Conservation (phyloP, 2,329 filamentous ascomycete species). For the Hyphodiscus sp. region DNA sequence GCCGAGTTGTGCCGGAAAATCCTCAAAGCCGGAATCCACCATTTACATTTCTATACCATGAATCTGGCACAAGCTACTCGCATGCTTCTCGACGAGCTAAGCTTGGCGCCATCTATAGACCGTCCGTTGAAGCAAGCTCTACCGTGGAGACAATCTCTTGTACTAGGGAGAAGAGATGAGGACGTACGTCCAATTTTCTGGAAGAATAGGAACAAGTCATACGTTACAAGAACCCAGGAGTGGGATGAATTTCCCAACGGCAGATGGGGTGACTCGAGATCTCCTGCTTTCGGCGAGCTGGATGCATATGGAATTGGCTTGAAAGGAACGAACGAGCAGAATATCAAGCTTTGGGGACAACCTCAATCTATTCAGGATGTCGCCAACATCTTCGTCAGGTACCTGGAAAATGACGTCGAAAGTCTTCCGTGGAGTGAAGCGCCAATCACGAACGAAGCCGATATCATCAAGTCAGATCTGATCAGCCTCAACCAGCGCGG, state of each 20-base stretch:
- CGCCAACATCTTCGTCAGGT: constrained; percentile 75
- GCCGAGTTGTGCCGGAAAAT: constrained; percentile 86
- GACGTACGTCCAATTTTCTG: constrained; percentile 98
- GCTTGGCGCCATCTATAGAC: constrained; percentile 69
- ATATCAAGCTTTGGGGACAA: constrained; percentile 90
- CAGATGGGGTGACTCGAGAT: constrained; percentile 94
- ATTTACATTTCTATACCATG: constrained; percentile 99
- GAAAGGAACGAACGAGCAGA: constrained; percentile 91
- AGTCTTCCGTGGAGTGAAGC: constrained; percentile 92
- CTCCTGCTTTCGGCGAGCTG: constrained; percentile 90
- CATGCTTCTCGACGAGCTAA: constrained; percentile 87
- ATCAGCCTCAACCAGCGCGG: constrained; percentile 79
- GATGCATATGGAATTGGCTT: constrained; percentile 92
- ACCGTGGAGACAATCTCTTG: constrained; percentile 93
- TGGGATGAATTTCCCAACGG: constrained; percentile 99
- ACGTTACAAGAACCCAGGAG: constrained; percentile 89
- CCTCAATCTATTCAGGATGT: constrained; percentile 76
- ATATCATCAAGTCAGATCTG: constrained; percentile 69
- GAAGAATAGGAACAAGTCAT: constrained; percentile 94
- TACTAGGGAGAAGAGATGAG: constrained; percentile 79
- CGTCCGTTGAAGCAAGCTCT: constrained; percentile 82
- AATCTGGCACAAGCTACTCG: constrained; percentile 91
- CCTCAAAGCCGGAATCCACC: constrained; percentile 72
- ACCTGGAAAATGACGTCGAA: constrained; percentile 73
- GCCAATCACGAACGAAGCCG: constrained; percentile 75